phyloP scores from a whole-genome alignment of 805 yeast species.

The Candida coleopterorum region DNA sequence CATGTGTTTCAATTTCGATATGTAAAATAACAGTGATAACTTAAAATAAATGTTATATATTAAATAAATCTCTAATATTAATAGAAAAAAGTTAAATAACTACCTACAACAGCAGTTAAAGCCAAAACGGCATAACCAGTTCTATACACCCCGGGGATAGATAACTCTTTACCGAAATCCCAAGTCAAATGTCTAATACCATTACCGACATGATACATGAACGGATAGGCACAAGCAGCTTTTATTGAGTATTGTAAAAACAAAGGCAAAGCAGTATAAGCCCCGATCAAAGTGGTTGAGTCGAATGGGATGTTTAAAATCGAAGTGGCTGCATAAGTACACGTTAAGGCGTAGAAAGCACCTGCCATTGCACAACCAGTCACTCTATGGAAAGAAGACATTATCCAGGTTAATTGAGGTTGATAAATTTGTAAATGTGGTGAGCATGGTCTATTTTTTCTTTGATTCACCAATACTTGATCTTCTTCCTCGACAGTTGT shows the following conservation, averaged over 20 bases:
- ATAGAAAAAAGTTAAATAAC: slow-evolving; percentile 48
- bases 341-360: slow-evolving; percentile 73
- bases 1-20: background rate
- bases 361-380: slow-evolving; percentile 81
- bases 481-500: slow-evolving; percentile 63
- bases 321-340: slow-evolving; percentile 68
- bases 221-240: slow-evolving; percentile 71
- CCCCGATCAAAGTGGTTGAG: slow-evolving; percentile 46
- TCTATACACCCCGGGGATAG: slow-evolving; percentile 82
- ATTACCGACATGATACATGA: slow-evolving; percentile 79
- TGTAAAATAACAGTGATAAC: background rate
- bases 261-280: slow-evolving; percentile 61
- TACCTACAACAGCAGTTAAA: slow-evolving; percentile 51
- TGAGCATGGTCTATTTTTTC: slow-evolving; percentile 82
- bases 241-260: slow-evolving; percentile 60
- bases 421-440: slow-evolving; percentile 89
- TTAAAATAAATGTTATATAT: too few species aligned
- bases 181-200: slow-evolving; percentile 92
- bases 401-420: slow-evolving; percentile 81
- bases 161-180: slow-evolving; percentile 82
- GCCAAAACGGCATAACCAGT: slow-evolving; percentile 87
- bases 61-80: too few species aligned
- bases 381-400: slow-evolving; percentile 82
- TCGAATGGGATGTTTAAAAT: slow-evolving; percentile 53
- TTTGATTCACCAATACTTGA: slow-evolving; percentile 69